Conservation (phyloP, 2,329 filamentous ascomycete genomes). For the Fusarium sp. region DNA sequence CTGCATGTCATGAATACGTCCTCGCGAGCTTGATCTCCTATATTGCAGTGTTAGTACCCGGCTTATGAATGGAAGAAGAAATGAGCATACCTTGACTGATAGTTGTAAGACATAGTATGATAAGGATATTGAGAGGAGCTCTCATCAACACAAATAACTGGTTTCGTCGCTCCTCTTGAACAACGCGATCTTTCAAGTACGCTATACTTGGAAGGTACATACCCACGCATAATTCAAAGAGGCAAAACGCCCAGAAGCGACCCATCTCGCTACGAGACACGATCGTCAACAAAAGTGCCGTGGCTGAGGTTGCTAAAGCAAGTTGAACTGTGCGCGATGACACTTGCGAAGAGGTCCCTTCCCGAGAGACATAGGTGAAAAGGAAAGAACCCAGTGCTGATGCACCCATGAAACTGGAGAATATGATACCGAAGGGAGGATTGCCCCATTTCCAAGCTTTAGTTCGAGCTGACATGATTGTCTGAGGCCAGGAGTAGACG, state of each 20-base stretch:
- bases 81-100: neutral
- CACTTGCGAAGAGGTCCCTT: neutral
- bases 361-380: neutral
- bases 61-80: rapidly evolving
- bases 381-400: neutral
- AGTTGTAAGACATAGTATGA: neutral
- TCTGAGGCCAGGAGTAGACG: neutral
- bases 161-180: neutral
- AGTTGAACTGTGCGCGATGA: neutral
- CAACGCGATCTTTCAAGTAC: rapidly evolving
- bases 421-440: neutral
- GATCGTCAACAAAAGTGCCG: neutral
- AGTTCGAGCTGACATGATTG: neutral
- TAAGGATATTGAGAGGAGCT: neutral
- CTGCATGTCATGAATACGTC: conserved; percentile 1
- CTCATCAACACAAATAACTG: neutral
- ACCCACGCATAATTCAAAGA: neutral
- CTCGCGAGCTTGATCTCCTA: neutral
- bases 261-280: neutral
- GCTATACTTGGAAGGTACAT: neutral
- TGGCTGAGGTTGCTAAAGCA: neutral
- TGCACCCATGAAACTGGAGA: neutral
- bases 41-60: rapidly evolving
- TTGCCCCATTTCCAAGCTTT: neutral
- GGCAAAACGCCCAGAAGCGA: neutral